Percentiles rank a stretch among this genome's conserved stretches.
phyloP scores from a whole-genome alignment of 495 filamentous ascomycete species.

The Evernia prunastri region DNA sequence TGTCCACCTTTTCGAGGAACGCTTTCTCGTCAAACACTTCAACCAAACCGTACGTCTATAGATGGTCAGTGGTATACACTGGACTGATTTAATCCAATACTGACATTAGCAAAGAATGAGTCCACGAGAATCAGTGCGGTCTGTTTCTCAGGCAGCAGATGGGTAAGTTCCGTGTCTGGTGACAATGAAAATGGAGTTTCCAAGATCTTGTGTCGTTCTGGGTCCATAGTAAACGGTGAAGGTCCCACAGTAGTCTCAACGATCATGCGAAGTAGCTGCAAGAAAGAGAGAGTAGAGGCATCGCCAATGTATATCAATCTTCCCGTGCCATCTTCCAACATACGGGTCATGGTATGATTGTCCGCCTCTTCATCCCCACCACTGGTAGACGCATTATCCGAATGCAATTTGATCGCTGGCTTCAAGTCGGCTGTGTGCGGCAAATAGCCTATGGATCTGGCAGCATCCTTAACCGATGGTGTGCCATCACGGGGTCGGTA shows the following conservation, averaged over 20 bases:
- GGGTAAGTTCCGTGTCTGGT: slow-evolving; percentile 37
- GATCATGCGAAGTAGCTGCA: slow-evolving; percentile 67
- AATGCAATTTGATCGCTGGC: slow-evolving; percentile 1
- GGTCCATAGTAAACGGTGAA: slow-evolving; percentile 63
- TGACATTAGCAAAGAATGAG: slow-evolving; percentile 55
- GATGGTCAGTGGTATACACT: background rate
- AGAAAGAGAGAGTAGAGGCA: slow-evolving; percentile 62
- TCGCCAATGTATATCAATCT: slow-evolving; percentile 64
- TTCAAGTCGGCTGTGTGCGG: background rate
- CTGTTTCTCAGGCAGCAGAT: slow-evolving; percentile 48
- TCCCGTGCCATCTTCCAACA: slow-evolving; percentile 54
- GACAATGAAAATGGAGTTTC: slow-evolving; percentile 52
- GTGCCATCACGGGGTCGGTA: background rate
- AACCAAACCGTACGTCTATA: slow-evolving; percentile 51
- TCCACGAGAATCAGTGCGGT: slow-evolving; percentile 50
- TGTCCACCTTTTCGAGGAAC: slow-evolving; percentile 45
- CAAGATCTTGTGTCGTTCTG: slow-evolving; percentile 59
- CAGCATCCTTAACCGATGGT: slow-evolving; percentile 3
- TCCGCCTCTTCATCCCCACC: slow-evolving; percentile 52
- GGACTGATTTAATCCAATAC: slow-evolving; percentile 14
- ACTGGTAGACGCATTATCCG: slow-evolving; percentile 33
- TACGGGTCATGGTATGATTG: slow-evolving; percentile 49
- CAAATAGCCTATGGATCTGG: slow-evolving; percentile 1
- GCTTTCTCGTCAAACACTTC: slow-evolving; percentile 46
- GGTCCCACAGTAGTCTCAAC: slow-evolving; percentile 59